Conservation (phyloP, 2,329 filamentous ascomycete species). For the Fonsecaea erecta region DNA sequence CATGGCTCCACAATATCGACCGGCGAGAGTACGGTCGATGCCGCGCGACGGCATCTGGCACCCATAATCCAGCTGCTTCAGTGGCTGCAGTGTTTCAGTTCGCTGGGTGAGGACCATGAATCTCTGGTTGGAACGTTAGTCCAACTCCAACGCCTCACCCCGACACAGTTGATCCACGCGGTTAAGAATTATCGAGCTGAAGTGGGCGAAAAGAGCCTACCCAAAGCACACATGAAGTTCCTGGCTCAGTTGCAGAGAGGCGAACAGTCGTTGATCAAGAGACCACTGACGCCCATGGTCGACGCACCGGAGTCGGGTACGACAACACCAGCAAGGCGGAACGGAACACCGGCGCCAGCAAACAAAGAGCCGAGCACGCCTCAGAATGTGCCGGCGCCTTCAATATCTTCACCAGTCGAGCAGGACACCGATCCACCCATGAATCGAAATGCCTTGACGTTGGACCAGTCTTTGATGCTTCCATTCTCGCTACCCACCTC, state of each 20-base stretch:
- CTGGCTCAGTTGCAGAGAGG: slow-evolving; percentile 80
- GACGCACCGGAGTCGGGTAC: slow-evolving; percentile 40
- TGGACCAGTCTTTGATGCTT: slow-evolving; percentile 89
- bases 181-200: slow-evolving; percentile 93
- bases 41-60: slow-evolving; percentile 80
- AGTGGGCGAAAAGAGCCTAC: slow-evolving; percentile 89
- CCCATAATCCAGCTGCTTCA: slow-evolving; percentile 93
- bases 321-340: slow-evolving; percentile 27
- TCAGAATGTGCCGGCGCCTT: slow-evolving; percentile 14
- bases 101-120: slow-evolving; percentile 85
- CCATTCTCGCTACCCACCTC: slow-evolving; percentile 95
- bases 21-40: slow-evolving; percentile 85
- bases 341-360: slow-evolving; percentile 18
- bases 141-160: slow-evolving; percentile 81
- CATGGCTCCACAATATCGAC: slow-evolving; percentile 83
- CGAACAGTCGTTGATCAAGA: slow-evolving; percentile 55
- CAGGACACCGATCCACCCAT: slow-evolving; percentile 37
- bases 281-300: slow-evolving; percentile 54
- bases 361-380: slow-evolving; percentile 31
- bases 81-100: slow-evolving; percentile 98
- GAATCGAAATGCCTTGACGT: slow-evolving; percentile 59
- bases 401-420: slow-evolving; percentile 30
- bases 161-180: slow-evolving; percentile 87
- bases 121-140: slow-evolving; percentile 86
- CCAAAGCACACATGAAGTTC: slow-evolving; percentile 87